A percentile compares a stretch with the other conserved stretches of the same genome.
These are phyloP conservation scores for Grosmannia penicillata DNA, from an alignment of 2,329 filamentous ascomycete species.

Conservation along the genomic window DNA sequence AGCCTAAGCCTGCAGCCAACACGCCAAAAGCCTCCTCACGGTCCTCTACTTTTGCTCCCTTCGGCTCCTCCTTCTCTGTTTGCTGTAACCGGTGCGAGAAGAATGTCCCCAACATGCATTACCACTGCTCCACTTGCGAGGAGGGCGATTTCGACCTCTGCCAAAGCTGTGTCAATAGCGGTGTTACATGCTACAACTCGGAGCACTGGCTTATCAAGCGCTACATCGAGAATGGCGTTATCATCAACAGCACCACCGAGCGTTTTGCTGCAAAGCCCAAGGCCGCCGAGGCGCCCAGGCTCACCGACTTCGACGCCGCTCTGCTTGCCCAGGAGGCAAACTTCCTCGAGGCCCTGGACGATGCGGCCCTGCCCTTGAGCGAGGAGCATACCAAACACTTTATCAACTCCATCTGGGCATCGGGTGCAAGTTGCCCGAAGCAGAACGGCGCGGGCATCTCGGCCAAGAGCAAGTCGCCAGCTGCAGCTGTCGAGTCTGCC, in stretches of 20 bases:
- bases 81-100: constrained; percentile 86
- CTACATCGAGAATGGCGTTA: constrained; percentile 59
- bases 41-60: not conserved
- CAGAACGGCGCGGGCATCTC: no score
- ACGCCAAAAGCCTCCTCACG: not conserved
- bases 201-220: constrained; percentile 94
- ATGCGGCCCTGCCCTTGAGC: no score
- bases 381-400: no score
- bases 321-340: no score
- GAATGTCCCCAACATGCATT: constrained; percentile 69
- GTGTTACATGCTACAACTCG: constrained; percentile 61
- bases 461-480: not conserved
- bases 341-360: no score
- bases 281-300: not conserved
- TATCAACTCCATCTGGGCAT: no score
- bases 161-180: constrained; percentile 58
- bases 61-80: constrained; percentile 48
- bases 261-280: constrained; percentile 50
- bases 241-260: constrained; percentile 78
- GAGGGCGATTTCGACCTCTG: constrained; percentile 92
- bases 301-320: no score
- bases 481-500: not conserved
- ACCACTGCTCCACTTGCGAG: constrained; percentile 88
- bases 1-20: no score
- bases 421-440: no score